Evolutionary conservation across 495 filamentous ascomycete genomes (phyloP).

Genomic region (Penicillium diatomitis): DNA sequence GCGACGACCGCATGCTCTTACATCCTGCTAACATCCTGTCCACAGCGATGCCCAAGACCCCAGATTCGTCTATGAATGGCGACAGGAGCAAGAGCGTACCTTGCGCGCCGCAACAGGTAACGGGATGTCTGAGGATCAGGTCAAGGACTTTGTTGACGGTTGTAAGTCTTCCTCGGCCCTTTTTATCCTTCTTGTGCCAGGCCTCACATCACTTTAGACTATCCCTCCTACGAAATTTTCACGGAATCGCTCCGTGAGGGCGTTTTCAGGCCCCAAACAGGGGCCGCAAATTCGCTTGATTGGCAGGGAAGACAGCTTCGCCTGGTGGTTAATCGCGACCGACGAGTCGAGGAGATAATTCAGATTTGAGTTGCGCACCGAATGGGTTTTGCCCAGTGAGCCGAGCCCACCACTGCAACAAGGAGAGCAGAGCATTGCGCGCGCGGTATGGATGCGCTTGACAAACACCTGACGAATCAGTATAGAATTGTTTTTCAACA

Average conservation of each 20-base stretch:
- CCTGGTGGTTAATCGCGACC: slow-evolving; percentile 58
- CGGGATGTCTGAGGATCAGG: slow-evolving; percentile 71
- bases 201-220: slow-evolving; percentile 31
- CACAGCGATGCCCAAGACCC: slow-evolving; percentile 64
- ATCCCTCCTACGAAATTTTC: slow-evolving; percentile 64
- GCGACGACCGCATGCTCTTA: too few species aligned
- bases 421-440: too few species aligned
- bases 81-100: slow-evolving; percentile 67
- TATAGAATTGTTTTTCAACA: too few species aligned
- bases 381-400: not conserved
- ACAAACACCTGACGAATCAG: too few species aligned
- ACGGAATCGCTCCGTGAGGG: slow-evolving; percentile 57
- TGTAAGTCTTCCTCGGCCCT: slow-evolving; percentile 35
- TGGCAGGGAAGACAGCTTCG: slow-evolving; percentile 54
- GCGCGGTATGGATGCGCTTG: too few species aligned
- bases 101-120: slow-evolving; percentile 54
- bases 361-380: slow-evolving; percentile 32
- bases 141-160: slow-evolving; percentile 57
- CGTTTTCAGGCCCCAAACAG: slow-evolving; percentile 38
- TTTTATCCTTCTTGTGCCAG: too few species aligned
- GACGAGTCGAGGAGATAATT: slow-evolving; percentile 50
- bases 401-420: too few species aligned
- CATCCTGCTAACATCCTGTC: not conserved
- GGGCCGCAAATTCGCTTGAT: slow-evolving; percentile 15
- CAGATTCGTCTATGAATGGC: slow-evolving; percentile 80